Evolutionary conservation across 192 early-diverging fungal genomes (phyloP), one percentile per base, ranked within the genome.

Genomic region (Coemansia sp.): DNA sequence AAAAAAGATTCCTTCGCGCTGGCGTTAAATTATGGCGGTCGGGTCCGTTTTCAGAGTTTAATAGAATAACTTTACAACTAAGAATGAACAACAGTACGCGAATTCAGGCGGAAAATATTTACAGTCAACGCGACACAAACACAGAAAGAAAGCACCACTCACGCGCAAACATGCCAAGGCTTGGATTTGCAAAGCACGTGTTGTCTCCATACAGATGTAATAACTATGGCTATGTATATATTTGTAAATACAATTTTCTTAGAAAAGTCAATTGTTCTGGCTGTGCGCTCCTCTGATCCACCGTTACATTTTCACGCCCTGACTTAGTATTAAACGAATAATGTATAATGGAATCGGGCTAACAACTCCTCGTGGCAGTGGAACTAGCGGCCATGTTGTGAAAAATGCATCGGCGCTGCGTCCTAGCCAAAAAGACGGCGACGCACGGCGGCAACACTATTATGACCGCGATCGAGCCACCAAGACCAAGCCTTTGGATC

Each of bases 351-450:
- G 90, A 64, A 90, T 93, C 49, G 92, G 92, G 21, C 84, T 93
- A 12, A 73, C 83, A 21, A 92, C 92, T 5, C 83, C 90, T 21
- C 87, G 92, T 53, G 92, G 92, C 16, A 90, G 83, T 51, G 97
- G 97, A 32, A 98, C 97, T 7, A 98, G 97, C 69, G 97, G 97
- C 55, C 95, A 94, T 74, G 91, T 98, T 7, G 91, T 94, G 47
- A 89, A 92, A 28, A 98, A 95, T 80, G 76, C 90, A 53, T 93
- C 94, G 12, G 70, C 81, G 24, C 73, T 97, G 31, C 81, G 84
- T 58, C 71, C 86, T 5, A 83, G 85, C 30, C 87, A 92, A 28
- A 90, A 93, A 62, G 63, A 59, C 18, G 58, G 69, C 51, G 47
- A 12, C 3, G 5, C 27, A 0, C 56, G 56, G 12, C 53, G 47